phyloP scores from a whole-genome alignment of 1,284 basidiomycete species.

The Porogramme epimiltina region DNA sequence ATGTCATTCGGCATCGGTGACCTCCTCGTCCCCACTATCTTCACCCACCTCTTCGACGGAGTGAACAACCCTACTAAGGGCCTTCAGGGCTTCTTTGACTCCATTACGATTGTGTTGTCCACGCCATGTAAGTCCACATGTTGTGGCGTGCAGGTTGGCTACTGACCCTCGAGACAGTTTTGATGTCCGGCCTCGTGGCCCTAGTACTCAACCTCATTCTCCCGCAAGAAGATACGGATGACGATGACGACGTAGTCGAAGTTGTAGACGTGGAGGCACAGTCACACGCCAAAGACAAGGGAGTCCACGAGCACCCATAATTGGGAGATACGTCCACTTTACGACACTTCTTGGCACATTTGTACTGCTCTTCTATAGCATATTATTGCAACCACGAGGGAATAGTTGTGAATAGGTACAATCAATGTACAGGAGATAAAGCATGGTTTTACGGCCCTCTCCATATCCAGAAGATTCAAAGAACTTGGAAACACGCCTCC shows the following conservation, averaged over 20 bases:
- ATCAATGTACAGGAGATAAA: too few relatives aligned
- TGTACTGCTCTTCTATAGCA: too few relatives aligned
- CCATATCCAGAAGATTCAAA: too few relatives aligned
- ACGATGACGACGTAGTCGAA: constrained; percentile 31
- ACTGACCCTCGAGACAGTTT: constrained; percentile 41
- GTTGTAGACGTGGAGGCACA: constrained; percentile 33
- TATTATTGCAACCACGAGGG: too few relatives aligned
- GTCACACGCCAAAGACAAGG: constrained; percentile 17
- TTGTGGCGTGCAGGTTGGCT: constrained; percentile 2
- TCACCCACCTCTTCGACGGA: constrained; percentile 69
- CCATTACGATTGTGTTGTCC: constrained; percentile 77
- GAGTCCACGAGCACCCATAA: not conserved
- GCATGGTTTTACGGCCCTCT: too few relatives aligned
- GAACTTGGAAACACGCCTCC: too few relatives aligned
- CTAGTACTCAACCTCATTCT: constrained; percentile 67
- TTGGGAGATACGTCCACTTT: too few relatives aligned
- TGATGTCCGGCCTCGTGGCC: constrained; percentile 68
- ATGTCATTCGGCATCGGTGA: constrained; percentile 77
- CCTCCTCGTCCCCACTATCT: constrained; percentile 60
- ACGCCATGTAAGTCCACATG: constrained; percentile 68
- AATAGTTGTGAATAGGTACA: too few relatives aligned
- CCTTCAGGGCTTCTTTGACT: constrained; percentile 72
- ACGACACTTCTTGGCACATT: constrained; percentile 38
- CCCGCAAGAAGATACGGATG: constrained; percentile 47
- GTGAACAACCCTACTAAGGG: constrained; percentile 59